These are phyloP conservation scores for Poa annua DNA, from an alignment of 176 grass and related monocot species.

Conservation along the genomic window DNA sequence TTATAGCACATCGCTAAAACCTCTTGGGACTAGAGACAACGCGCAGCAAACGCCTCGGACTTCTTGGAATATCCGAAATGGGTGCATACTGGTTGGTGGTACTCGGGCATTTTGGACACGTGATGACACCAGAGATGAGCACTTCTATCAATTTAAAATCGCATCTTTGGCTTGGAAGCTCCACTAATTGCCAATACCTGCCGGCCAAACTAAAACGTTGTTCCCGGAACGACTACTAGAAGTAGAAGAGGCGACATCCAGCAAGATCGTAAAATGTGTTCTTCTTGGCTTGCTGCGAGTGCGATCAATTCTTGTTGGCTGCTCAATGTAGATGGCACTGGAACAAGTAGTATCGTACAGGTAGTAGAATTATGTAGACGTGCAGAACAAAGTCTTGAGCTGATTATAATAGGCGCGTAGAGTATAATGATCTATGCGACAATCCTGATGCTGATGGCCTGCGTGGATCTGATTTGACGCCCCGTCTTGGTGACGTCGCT, in stretches of 20 bases:
- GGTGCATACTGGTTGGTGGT: neutral
- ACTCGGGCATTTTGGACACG: neutral
- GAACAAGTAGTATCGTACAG: neutral
- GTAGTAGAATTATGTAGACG: neutral
- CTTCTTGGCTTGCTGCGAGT: neutral
- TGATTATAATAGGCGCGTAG: too few relatives aligned
- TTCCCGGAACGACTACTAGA: neutral
- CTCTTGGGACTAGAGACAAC: neutral
- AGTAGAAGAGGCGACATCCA: neutral
- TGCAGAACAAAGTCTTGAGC: neutral
- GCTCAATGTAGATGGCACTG: constrained; percentile 3
- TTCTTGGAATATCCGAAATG: constrained; percentile 27
- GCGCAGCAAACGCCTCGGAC: neutral
- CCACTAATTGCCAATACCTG: neutral
- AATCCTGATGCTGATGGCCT: neutral
- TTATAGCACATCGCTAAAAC: constrained; percentile 24
- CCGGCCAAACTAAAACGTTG: neutral
- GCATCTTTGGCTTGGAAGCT: neutral
- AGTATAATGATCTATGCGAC: neutral
- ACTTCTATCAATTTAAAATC: neutral
- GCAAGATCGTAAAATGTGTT: neutral
- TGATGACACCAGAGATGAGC: neutral
- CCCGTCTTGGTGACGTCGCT: neutral
- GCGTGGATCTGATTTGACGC: neutral
- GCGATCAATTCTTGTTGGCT: constrained; percentile 9